Percentiles rank a stretch among this genome's conserved stretches.
Conservation (phyloP, 2,329 filamentous ascomycete species). For the Xylaria sp. region DNA sequence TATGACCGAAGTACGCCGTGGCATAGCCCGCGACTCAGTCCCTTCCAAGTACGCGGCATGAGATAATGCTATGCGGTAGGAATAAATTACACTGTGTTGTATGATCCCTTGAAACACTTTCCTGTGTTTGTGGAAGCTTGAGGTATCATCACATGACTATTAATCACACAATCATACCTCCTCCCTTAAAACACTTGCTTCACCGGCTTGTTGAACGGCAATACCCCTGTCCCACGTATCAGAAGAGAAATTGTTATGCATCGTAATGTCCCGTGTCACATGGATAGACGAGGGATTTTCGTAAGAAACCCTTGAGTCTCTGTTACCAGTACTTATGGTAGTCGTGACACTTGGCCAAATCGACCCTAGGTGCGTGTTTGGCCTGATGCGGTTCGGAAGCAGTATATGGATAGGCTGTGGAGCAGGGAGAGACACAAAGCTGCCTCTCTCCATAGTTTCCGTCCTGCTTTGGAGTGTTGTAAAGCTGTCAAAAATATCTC, state of each 20-base stretch:
- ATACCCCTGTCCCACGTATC: background rate
- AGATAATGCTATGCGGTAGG: background rate
- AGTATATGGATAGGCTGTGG: background rate
- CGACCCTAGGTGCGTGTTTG: conserved; percentile 32
- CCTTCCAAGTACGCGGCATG: background rate
- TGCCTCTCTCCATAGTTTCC: conserved; percentile 25
- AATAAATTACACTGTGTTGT: background rate
- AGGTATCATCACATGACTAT: conserved; percentile 14
- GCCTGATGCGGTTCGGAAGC: background rate
- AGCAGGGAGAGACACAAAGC: too few species aligned
- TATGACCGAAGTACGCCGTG: background rate
- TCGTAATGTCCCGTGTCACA: background rate
- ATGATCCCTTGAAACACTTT: background rate
- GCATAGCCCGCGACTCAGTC: background rate
- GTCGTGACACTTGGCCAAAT: conserved; percentile 41
- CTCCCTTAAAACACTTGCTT: background rate
- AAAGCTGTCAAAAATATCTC: conserved; percentile 32
- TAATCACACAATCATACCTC: conserved; percentile 1
- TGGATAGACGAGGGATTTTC: background rate
- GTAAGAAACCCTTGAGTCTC: background rate
- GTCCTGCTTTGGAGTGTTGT: conserved; percentile 17
- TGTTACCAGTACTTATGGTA: conserved; percentile 35
- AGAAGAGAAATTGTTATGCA: background rate
- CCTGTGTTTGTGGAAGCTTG: conserved; percentile 1
- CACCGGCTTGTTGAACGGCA: background rate